Evolutionary conservation across 371 early-diverging fungal species (phyloP), one percentile per base, ranked within the genome.

Genomic region (Dichotomocladium elegans): DNA sequence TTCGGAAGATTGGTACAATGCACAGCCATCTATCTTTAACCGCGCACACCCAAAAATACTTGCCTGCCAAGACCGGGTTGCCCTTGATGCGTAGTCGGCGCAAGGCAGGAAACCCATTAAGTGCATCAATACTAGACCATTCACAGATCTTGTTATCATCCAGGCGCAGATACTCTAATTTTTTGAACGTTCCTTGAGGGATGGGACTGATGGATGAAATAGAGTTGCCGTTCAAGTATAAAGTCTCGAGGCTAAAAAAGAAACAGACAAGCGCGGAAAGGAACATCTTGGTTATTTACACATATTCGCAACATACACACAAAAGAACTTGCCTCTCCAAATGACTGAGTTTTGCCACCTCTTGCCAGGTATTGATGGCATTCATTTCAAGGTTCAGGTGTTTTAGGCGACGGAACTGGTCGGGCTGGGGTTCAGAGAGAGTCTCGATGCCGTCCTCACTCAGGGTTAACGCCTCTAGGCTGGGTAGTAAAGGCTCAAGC

Each of bases 351-450:
- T 65, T 61, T 12, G 41, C 52, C 28, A 91, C 63, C 48, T 82
- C 68, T 1, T 57, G 58, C 89, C 88, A 91, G 26, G 72, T 70
- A 4, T 54, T 29, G 8, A 91, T 56, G 6, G 26, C 17, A 57
- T 91, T 91, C 43, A 77, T 63, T 56, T 91, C 92, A 17, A 91
- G 55, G 55, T 90, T 85, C 4, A 91, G 51, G 12, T 74, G 60
- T 48, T 77, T 68, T 34, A 89, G 58, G 6, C 74, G 64, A 28
- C 43, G 57, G 47, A 84, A 81, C 1, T 72, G 57, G n/a, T 60
- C 58, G n/a, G 63, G 17, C 27, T 64, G 55, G 30, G 26, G 43
- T 3, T 37, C 1, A 0, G 56, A 28, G 3, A 83, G 58, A n/a
- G 57, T 40, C 4, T 55, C 40, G 19, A 88, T 58, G 14, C 62